A percentile compares a stretch with the other conserved stretches of the same genome.
phyloP scores from a whole-genome alignment of 2,329 filamentous ascomycete species.

The Fonsecaea erecta region DNA sequence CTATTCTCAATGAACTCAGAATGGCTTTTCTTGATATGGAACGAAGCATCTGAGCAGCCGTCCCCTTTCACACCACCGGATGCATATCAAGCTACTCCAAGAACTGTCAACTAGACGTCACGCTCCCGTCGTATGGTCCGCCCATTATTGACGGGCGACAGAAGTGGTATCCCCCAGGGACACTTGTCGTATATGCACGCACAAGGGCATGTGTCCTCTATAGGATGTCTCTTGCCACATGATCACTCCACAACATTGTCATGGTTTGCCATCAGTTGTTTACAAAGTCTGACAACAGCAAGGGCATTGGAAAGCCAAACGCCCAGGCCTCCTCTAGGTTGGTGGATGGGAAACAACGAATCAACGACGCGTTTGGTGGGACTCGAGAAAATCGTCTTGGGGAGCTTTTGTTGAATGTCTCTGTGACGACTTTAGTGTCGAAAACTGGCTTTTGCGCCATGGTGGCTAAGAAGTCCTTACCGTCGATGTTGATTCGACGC shows the following conservation, averaged over 20 bases:
- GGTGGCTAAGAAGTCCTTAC: background rate
- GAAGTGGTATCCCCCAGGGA: background rate
- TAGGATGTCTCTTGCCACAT: constrained; percentile 1
- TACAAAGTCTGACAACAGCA: constrained; percentile 13
- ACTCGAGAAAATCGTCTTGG: background rate
- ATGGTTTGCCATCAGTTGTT: background rate
- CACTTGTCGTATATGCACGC: constrained; percentile 7
- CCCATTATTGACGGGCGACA: constrained; percentile 6
- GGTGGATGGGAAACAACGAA: constrained; percentile 11
- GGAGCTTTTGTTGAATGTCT: background rate
- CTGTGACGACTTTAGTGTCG: background rate
- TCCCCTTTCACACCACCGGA: background rate
- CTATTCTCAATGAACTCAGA: background rate
- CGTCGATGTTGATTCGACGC: too few relatives aligned
- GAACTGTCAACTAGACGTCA: background rate
- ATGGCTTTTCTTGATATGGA: constrained; percentile 1
- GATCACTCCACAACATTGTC: background rate
- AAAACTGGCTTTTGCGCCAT: background rate
- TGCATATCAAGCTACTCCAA: constrained; percentile 14
- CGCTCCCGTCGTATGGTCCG: constrained; percentile 4
- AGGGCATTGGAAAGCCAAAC: constrained; percentile 13
- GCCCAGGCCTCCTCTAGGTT: too few relatives aligned
- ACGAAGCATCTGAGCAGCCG: background rate
- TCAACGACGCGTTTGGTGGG: background rate
- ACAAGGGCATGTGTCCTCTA: constrained; percentile 5